phyloP scores from a whole-genome alignment of 2,329 filamentous ascomycete species.

The Tricladium varicosporioides region DNA sequence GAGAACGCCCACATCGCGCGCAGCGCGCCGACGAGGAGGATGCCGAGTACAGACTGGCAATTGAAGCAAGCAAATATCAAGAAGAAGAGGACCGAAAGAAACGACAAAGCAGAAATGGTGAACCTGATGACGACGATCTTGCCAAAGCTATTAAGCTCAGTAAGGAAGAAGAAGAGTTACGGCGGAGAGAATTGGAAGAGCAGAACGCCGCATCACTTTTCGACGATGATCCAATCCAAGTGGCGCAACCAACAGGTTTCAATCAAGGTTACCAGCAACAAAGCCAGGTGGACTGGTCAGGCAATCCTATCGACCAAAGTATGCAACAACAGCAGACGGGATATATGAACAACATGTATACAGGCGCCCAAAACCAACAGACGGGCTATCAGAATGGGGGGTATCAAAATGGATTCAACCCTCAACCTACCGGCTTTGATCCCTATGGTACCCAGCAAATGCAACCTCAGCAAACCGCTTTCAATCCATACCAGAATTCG shows the following conservation, averaged over 20 bases:
- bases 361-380: slow-evolving; percentile 44
- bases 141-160: slow-evolving; percentile 94
- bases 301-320: slow-evolving; percentile 82
- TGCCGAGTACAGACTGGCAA: slow-evolving; percentile 82
- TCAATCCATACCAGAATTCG: slow-evolving; percentile 48
- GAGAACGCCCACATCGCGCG: slow-evolving; percentile 47
- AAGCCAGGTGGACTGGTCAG: slow-evolving; percentile 93
- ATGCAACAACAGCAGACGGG: slow-evolving; percentile 81
- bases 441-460: slow-evolving; percentile 55
- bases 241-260: slow-evolving; percentile 73
- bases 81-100: slow-evolving; percentile 85
- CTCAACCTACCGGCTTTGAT: slow-evolving; percentile 70
- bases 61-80: slow-evolving; percentile 93
- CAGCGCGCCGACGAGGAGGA: slow-evolving; percentile 74
- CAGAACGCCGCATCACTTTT: slow-evolving; percentile 86
- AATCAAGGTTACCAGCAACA: slow-evolving; percentile 99
- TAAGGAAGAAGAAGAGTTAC: slow-evolving; percentile 88
- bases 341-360: slow-evolving; percentile 57
- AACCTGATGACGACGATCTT: slow-evolving; percentile 76
- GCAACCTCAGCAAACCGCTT: slow-evolving; percentile 50
- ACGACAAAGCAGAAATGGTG: slow-evolving; percentile 59
- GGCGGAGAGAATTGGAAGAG: slow-evolving; percentile 82
- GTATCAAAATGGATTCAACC: slow-evolving; percentile 65
- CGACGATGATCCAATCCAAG: slow-evolving; percentile 66
- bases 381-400: slow-evolving; percentile 65